phyloP scores from a whole-genome alignment of 192 early-diverging fungal genomes.

The Linnemannia exigua region DNA sequence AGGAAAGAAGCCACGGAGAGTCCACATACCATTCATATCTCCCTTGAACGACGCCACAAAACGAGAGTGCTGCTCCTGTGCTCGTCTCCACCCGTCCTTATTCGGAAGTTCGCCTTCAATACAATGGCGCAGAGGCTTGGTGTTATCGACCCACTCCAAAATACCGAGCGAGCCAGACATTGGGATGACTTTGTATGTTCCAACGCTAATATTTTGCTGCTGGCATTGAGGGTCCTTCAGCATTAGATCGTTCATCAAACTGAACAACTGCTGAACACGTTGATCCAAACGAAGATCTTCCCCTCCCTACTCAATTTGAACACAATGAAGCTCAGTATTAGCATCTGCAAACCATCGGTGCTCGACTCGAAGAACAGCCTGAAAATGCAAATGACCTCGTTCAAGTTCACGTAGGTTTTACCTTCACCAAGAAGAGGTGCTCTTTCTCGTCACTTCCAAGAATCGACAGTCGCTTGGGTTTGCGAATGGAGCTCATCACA shows the following conservation, averaged over 20 bases:
- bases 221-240: constrained; percentile 65
- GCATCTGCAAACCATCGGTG: not conserved
- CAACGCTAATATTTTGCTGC: constrained; percentile 68
- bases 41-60: constrained; percentile 67
- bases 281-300: constrained; percentile 87
- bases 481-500: constrained; percentile 78
- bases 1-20: not conserved
- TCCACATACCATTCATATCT: constrained; percentile 57
- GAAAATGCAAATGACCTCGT: too few relatives aligned
- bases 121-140: constrained; percentile 74
- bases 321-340: not conserved
- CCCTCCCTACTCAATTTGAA: constrained; percentile 70
- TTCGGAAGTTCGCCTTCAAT: constrained; percentile 64
- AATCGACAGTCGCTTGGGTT: constrained; percentile 79
- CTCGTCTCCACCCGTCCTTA: constrained; percentile 58
- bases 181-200: constrained; percentile 80
- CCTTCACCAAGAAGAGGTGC: constrained; percentile 83
- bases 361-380: not conserved
- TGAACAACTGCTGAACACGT: constrained; percentile 82
- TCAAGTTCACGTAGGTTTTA: constrained; percentile 33
- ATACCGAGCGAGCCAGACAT: constrained; percentile 75
- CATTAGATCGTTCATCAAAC: constrained; percentile 83
- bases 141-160: constrained; percentile 84
- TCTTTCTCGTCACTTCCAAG: constrained; percentile 82
- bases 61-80: constrained; percentile 59